Conservation (phyloP, 225 moss, liverwort and hornwort species). For the Neckera pumila region DNA sequence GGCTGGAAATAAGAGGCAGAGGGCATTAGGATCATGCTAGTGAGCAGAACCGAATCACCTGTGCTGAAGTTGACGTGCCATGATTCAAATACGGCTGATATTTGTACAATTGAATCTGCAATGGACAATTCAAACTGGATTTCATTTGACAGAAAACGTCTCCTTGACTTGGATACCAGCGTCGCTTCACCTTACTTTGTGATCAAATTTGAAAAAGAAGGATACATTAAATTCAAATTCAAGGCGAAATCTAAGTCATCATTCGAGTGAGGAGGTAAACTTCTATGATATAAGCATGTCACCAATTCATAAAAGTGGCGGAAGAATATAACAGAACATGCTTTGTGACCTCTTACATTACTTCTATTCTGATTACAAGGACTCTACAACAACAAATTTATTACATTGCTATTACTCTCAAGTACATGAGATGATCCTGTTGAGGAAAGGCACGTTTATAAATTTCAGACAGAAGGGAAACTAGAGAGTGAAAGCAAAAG, state of each 20-base stretch:
- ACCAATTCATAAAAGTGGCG: no score
- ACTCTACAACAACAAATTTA: background rate
- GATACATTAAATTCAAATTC: background rate
- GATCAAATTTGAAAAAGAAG: background rate
- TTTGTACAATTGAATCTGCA: background rate
- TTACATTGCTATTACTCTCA: background rate
- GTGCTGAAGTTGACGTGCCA: background rate
- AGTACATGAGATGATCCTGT: background rate
- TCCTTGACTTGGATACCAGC: background rate
- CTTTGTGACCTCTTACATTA: background rate
- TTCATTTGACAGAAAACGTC: background rate
- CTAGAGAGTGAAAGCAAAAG: background rate
- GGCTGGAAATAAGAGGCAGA: background rate
- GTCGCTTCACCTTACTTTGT: background rate
- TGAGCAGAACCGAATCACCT: background rate
- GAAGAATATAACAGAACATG: background rate
- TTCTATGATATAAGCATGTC: background rate
- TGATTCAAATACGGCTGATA: background rate
- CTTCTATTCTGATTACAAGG: background rate
- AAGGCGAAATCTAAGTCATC: background rate
- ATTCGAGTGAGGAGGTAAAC: background rate
- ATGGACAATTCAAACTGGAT: background rate
- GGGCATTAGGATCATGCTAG: background rate
- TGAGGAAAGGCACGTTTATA: background rate
- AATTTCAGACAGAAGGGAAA: background rate